phyloP scores from a whole-genome alignment of 164 flowering plant species.

The Houttuynia cordata region DNA sequence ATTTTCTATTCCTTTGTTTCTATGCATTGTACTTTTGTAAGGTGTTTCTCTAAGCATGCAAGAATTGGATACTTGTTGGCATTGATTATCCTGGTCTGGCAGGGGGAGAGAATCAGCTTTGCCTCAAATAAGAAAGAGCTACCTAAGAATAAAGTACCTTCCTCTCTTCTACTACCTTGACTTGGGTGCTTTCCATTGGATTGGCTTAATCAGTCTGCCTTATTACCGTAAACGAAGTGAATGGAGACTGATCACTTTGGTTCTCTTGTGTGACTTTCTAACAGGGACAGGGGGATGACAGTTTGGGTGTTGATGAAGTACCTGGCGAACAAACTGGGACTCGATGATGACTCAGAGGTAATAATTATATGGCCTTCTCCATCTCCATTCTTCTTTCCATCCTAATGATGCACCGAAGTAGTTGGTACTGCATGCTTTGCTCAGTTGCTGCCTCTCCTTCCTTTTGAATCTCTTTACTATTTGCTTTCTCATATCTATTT shows the following conservation, averaged over 20 bases:
- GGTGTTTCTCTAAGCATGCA: neutral
- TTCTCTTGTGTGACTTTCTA: conserved; percentile 2
- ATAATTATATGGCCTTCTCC: conserved; percentile 5
- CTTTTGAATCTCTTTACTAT: too few species aligned
- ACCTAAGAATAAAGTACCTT: conserved; percentile 77
- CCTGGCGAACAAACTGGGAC: conserved; percentile 73
- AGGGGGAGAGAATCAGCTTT: conserved; percentile 72
- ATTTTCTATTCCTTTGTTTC: neutral
- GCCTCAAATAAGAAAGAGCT: conserved; percentile 92
- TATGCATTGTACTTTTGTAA: neutral
- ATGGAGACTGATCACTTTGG: neutral
- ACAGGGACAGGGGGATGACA: conserved; percentile 86
- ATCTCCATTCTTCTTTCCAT: neutral
- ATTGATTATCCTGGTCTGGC: conserved; percentile 11
- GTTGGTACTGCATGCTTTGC: conserved; percentile 3
- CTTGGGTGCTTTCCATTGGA: neutral
- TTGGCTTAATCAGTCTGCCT: neutral
- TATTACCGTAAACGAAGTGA: neutral
- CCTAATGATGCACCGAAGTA: neutral
- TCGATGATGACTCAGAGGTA: conserved; percentile 96
- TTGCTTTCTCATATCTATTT: too few species aligned
- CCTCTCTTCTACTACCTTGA: neutral
- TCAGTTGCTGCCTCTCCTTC: too few species aligned
- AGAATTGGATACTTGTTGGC: conserved; percentile 1
- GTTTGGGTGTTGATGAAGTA: conserved; percentile 76